These are phyloP conservation scores for Talaromyces sp. DNA, from an alignment of 2,329 filamentous ascomycete genomes.

Conservation along the genomic window DNA sequence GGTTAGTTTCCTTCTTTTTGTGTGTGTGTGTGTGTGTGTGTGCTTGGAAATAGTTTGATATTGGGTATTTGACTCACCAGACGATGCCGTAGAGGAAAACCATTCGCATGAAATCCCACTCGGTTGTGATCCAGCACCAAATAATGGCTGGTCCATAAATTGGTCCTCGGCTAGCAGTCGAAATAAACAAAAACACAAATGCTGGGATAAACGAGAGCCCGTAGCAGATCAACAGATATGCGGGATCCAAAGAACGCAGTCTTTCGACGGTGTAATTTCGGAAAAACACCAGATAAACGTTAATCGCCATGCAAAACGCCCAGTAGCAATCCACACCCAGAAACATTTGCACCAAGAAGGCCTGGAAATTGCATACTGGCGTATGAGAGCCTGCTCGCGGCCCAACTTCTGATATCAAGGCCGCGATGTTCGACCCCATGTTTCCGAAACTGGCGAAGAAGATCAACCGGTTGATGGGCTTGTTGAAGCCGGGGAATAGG, in stretches of 20 bases:
- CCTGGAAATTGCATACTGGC: constrained; percentile 67
- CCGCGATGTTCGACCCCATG: constrained; percentile 67
- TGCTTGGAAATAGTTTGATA: background rate
- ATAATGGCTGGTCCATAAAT: constrained; percentile 68
- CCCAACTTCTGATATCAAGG: constrained; percentile 62
- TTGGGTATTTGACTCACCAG: constrained; percentile 19
- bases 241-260: constrained; percentile 62
- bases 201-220: constrained; percentile 65
- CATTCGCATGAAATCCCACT: constrained; percentile 67
- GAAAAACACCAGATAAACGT: constrained; percentile 74
- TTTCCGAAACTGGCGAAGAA: constrained; percentile 79
- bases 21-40: too few species aligned
- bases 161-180: constrained; percentile 43
- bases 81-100: constrained; percentile 59
- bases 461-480: constrained; percentile 66
- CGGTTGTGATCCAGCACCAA: constrained; percentile 69
- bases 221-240: constrained; percentile 64
- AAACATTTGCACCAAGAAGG: constrained; percentile 62
- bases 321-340: constrained; percentile 67
- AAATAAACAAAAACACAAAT: constrained; percentile 60
- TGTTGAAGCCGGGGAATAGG: constrained; percentile 16
- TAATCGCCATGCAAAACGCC: constrained; percentile 73
- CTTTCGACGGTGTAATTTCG: constrained; percentile 59
- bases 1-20: background rate
- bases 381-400: constrained; percentile 44